Evolutionary conservation across 805 yeast genomes (phyloP), one percentile per base, ranked within the genome.

Genomic region (Saccharomycopsis fermentans): DNA sequence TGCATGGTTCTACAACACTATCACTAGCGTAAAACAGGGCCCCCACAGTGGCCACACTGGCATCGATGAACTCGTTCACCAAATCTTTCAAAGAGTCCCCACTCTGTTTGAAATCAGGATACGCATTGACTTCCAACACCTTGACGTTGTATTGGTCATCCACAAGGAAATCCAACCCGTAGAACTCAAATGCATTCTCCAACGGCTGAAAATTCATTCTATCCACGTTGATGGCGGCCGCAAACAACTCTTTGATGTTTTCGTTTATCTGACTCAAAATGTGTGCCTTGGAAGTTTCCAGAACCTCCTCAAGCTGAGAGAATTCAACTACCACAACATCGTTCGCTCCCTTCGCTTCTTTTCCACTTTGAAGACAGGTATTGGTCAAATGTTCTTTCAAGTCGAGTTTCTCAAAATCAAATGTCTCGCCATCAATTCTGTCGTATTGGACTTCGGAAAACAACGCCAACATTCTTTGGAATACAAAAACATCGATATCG

Each of bases 51-150:
- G 16, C 6, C 50, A 43, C 26, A 43, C 50, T 43, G 26, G 27
- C 6, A 29, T 79, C 82, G 65, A 91, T 87, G 51, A 91, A 73
- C 37, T 79, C 86, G 62, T 77, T 76, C 34, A 94, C 87, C 24
- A 90, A 66, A 1, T 65, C 74, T 66, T 86, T 87, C 65, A 92
- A 74, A 6, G 79, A 86, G 16, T 74, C 80, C 17, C 99, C 99
- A 0, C 98, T 94, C 71, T 94, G 99, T 67, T 90, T 90, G 73
- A 94, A 94, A 68, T 94, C 99, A 0, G 99, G 99, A 67, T 86
- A 94, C 16, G 98, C 85, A 67, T 94, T 94, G 52, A 90, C 88
- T 70, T 94, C 98, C 48, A 92, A 72, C 29, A 94, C 68, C 52
- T 75, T 77, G 2, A 87, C 92, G 14, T 76, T 69, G 24, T 70